Base-by-base conservation (phyloP, 2,329 filamentous ascomycete species). In the Calonectria pauciramosa region DNA sequence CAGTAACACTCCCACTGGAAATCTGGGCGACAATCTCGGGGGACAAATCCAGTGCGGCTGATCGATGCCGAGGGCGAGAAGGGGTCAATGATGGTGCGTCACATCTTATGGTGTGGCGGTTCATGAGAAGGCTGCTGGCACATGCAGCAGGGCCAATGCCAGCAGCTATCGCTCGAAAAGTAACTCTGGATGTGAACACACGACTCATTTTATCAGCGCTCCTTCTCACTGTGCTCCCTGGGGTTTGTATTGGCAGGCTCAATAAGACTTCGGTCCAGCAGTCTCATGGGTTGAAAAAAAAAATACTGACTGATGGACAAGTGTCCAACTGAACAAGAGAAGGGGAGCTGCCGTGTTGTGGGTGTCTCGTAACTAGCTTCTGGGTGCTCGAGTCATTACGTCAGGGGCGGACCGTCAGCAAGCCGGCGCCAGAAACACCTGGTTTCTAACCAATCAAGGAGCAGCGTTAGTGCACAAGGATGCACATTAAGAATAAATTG, bases 1-100 rank as follows among this genome's bases (percentile, higher is more conserved):
- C 90, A 28, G 87, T 77, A n/a, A 91, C 73, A 76, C 90, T 91
- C 4, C 90, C 90, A 26, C 87, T 86, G 1, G 89, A 90, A n/a
- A 91, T 80, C 82, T 91, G 89, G 71, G 84, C 85, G 67, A 89
- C 85, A 7, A 87, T 77, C 8, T 83, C 78, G 3, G 83, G 78
- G 3, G 82, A 82, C 11, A 83, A 51, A 41, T 81, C 78, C 5
- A 79, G 41, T 34, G 71, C 68, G 23, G 74, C 54, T 10, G 36
- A 69, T 69, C 74, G 74, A 32, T 73, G 56, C 20, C 70, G 52
- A 68, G 77, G 75, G 51, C 76, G 71, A 52, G 74, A 70, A 28
- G 75, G 73, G 41, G 73, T 70, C 70, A 76, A 60, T 38, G 78
- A 54, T 83, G 73, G 76, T 65, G 82, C 78, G 76, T 84, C 82